Percentiles rank a stretch among this genome's conserved stretches.
These are phyloP conservation scores for Monilinia polystroma DNA, from an alignment of 2,329 filamentous ascomycete species.

Conservation along the genomic window DNA sequence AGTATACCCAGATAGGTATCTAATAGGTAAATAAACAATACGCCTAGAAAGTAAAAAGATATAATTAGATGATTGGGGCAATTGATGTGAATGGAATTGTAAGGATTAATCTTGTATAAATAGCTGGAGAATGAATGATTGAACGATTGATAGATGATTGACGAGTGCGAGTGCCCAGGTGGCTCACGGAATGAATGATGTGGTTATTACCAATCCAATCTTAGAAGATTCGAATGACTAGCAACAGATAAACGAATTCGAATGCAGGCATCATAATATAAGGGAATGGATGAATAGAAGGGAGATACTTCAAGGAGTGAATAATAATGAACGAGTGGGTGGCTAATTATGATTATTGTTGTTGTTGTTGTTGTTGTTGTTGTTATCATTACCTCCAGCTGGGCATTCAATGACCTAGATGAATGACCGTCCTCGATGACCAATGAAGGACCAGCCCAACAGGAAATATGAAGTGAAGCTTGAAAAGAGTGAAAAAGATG, in stretches of 20 bases:
- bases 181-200: not conserved
- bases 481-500: not conserved
- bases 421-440: not conserved
- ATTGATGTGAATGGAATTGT: not conserved
- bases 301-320: not conserved
- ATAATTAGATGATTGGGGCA: not conserved
- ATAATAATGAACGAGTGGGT: slow-evolving; percentile 1
- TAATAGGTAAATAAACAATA: not conserved
- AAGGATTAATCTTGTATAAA: not conserved
- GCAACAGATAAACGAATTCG: not conserved
- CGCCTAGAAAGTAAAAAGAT: too few relatives aligned
- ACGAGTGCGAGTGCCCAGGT: not conserved
- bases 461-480: slow-evolving; percentile 5
- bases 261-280: not conserved
- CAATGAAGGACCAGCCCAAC: slow-evolving; percentile 9
- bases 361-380: not conserved
- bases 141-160: not conserved
- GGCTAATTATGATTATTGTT: not conserved
- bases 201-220: not conserved
- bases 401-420: not conserved
- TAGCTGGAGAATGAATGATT: not conserved
- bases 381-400: too few relatives aligned
- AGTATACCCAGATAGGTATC: too few relatives aligned
- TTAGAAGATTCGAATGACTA: not conserved
- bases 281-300: too few relatives aligned